A percentile compares a stretch with the other conserved stretches of the same genome.
phyloP scores from a whole-genome alignment of 495 filamentous ascomycete genomes.

The Lasiosphaeris hirsuta region DNA sequence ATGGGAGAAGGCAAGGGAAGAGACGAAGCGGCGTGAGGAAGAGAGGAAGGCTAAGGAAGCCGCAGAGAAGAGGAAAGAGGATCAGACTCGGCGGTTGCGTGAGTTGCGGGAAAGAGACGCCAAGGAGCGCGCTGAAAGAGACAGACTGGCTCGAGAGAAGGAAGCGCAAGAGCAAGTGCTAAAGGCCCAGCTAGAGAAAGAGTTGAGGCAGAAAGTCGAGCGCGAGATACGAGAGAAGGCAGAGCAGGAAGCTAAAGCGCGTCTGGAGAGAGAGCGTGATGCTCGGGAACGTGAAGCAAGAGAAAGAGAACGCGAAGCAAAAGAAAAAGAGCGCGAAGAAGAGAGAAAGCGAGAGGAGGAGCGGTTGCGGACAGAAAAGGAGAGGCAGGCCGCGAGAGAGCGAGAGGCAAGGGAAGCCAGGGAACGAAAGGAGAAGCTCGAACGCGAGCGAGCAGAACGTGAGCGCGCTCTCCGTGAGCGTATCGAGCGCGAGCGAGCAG shows the following conservation, averaged over 20 bases:
- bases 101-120: constrained; percentile 62
- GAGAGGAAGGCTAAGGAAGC: constrained; percentile 53
- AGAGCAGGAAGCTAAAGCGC: constrained; percentile 20
- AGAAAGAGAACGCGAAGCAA: constrained; percentile 35
- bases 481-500: constrained; percentile 4
- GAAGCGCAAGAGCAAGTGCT: constrained; percentile 36
- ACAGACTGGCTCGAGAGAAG: constrained; percentile 46
- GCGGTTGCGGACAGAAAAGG: constrained; percentile 38
- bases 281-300: constrained; percentile 32
- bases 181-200: constrained; percentile 46
- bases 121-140: constrained; percentile 49
- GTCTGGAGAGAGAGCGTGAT: constrained; percentile 14
- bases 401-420: constrained; percentile 29
- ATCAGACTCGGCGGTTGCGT: constrained; percentile 46
- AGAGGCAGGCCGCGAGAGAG: constrained; percentile 28
- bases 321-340: constrained; percentile 21
- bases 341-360: constrained; percentile 25
- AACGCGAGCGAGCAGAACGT: constrained; percentile 28
- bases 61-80: constrained; percentile 48
- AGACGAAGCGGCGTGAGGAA: constrained; percentile 66
- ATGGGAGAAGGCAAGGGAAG: constrained; percentile 71
- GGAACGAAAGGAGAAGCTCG: constrained; percentile 42
- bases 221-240: constrained; percentile 32
- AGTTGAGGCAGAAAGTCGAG: constrained; percentile 43
- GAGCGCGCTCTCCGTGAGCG: constrained; percentile 13